Evolutionary conservation across 257 asterid genomes (phyloP), one percentile per base, ranked within the genome.

Genomic region (Jacaranda copaia): DNA sequence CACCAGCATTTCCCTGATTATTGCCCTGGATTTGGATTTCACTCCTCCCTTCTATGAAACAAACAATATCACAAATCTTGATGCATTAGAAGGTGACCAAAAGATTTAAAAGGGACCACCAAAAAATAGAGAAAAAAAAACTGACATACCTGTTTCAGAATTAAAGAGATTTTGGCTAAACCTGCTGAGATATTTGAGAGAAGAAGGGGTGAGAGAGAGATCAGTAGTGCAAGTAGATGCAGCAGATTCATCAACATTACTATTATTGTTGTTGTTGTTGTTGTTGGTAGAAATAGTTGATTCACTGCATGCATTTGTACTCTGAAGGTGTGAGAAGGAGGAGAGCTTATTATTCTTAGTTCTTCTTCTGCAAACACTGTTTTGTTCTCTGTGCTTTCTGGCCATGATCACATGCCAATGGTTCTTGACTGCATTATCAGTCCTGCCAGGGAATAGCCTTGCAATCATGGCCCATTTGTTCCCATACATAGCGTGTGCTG

Each of bases 351-450:
- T 25, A 25, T 25, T 25, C 32, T 25, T 25, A 25, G 2, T 81
- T 60, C 83, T 85, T 51, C 89, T 76, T 16, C 86, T 79, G 86
- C 82, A 84, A 52, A 74, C 79, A 58, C 81, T 66, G 77, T 57
- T 85, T 4, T 80, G 76, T 35, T 82, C 89, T 15, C 89, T 78
- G 87, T 81, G 79, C 4, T 83, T 85, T 52, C 91, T 81, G 32
- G 91, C 89, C 86, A 79, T 87, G 4, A 85, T 85, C 63, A 87
- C 91, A 74, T 87, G 91, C 87, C 87, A 87, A 72, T 87, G 91
- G 65, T 87, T 87, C 85, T 87, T 87, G 8, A 87, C 91, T 8
- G 91, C 87, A 56, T 87, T 87, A 56, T 87, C 91, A 2, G 91
- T 87, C 39, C 91, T 77, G 4, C 89, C 88, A 2, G 89, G 88